Evolutionary conservation across 306 rosid genomes (phyloP), one percentile per base, ranked within the genome.

Genomic region (Dalbergia oliveri): DNA sequence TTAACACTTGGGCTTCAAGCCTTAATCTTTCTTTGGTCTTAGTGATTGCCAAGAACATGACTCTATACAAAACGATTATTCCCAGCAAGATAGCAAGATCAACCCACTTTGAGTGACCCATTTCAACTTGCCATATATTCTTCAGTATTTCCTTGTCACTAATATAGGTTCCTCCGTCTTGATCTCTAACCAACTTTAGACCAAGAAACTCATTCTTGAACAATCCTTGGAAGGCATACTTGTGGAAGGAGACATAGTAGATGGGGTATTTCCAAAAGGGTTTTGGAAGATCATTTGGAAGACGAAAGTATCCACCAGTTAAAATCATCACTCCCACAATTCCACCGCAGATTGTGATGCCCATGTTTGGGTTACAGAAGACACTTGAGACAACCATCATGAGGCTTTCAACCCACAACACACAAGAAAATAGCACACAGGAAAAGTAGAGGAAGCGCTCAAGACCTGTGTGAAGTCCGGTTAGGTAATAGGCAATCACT

Each of bases 141-240:
- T 58, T 85, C 54, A 91, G n/a, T 60, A 91, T 84, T 5, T 76
- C 23, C 3, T 80, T 83, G 4, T 87, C 94, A 9, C 57, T 41
- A 5, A 79, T 3, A 54, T 1, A 12, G 16, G 56, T 1, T 0
- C 41, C 21, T 16, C 67, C 84, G 5, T 15, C 62, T 47, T 67
- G 56, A 16, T 56, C 31, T 12, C n/a, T 54, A 14, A 19, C 8
- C n/a, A 69, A 69, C 4, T 10, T 21, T 5, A 80, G 37, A 11
- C 87, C 94, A 18, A 59, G 45, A 21, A 83, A 90, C 86, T 90
- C 90, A 41, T 90, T 90, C 87, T 90, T 88, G 54, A 78, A 85
- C 72, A 85, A 31, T 9, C 94, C 92, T 68, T 90, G 90, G 19
- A 21, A 81, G 8, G 87, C 92, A 39, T 84, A 90, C 65, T 64